phyloP scores from a whole-genome alignment of 192 early-diverging fungal genomes.

The Haplosporangium gracile region DNA sequence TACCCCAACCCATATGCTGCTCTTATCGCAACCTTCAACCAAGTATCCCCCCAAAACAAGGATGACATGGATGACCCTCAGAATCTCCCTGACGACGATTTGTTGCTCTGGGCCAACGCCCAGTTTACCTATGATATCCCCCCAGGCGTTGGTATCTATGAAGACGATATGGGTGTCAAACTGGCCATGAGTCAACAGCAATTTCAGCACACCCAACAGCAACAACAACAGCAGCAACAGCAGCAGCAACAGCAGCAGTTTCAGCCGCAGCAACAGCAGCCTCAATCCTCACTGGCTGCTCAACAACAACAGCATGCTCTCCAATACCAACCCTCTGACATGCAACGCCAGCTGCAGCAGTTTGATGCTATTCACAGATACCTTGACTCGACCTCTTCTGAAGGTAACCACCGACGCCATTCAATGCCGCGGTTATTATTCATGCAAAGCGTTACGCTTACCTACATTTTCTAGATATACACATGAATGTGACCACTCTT shows the following conservation, averaged over 20 bases:
- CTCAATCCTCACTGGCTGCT: constrained; percentile 17
- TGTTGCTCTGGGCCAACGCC: constrained; percentile 50
- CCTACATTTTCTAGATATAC: background rate
- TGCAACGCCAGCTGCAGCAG: constrained; percentile 43
- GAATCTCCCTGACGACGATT: constrained; percentile 44
- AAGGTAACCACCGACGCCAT: constrained; percentile 10
- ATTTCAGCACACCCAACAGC: constrained; percentile 37
- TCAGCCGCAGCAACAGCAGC: constrained; percentile 20
- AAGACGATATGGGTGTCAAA: constrained; percentile 49
- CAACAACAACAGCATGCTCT: constrained; percentile 22
- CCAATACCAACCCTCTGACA: constrained; percentile 33
- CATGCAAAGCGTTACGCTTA: background rate
- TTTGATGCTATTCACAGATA: constrained; percentile 49
- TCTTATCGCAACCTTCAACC: constrained; percentile 50
- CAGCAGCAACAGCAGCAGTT: constrained; percentile 21
- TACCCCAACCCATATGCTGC: constrained; percentile 50
- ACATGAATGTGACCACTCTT: background rate
- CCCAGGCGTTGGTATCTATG: constrained; percentile 47
- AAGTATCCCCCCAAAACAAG: constrained; percentile 38
- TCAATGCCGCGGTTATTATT: background rate
- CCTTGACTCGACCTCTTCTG: constrained; percentile 16
- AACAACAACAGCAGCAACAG: constrained; percentile 21
- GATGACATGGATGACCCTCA: constrained; percentile 47
- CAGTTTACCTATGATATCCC: constrained; percentile 53
- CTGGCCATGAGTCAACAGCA: constrained; percentile 47